These are phyloP conservation scores for Fonsecaea pedrosoi DNA, from an alignment of 2,329 filamentous ascomycete genomes.

Conservation along the genomic window DNA sequence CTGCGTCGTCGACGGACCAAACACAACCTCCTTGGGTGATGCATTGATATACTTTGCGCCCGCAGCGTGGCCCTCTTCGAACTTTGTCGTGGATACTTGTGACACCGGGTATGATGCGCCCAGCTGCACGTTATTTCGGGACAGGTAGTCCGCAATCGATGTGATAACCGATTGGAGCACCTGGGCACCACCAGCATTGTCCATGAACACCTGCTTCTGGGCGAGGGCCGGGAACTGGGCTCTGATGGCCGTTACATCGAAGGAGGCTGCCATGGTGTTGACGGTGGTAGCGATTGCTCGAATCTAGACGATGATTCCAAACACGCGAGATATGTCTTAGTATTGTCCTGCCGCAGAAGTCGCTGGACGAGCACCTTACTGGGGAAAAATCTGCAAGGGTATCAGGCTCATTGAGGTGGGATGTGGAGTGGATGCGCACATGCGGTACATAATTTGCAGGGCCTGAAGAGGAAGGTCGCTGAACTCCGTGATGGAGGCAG, in stretches of 20 bases:
- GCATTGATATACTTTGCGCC: slow-evolving; percentile 76
- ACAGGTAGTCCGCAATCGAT: slow-evolving; percentile 69
- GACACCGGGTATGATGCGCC: slow-evolving; percentile 72
- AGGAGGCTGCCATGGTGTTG: slow-evolving; percentile 41
- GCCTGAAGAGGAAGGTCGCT: slow-evolving; percentile 6
- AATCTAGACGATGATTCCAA: slow-evolving; percentile 3
- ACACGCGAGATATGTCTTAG: not conserved
- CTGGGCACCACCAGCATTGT: slow-evolving; percentile 81
- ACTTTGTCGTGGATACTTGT: slow-evolving; percentile 65
- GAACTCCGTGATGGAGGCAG: not conserved
- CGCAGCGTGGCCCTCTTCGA: slow-evolving; percentile 66
- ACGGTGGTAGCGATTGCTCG: not conserved
- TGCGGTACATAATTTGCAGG: not conserved
- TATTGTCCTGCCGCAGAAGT: not conserved
- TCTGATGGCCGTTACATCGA: slow-evolving; percentile 64
- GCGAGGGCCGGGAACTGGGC: slow-evolving; percentile 72
- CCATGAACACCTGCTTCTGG: slow-evolving; percentile 73
- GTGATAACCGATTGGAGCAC: slow-evolving; percentile 70
- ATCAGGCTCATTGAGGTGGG: not conserved
- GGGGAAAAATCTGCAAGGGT: not conserved
- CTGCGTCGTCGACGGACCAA: slow-evolving; percentile 77
- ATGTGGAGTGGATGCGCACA: not conserved
- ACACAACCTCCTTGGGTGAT: slow-evolving; percentile 69
- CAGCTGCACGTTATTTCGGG: slow-evolving; percentile 74
- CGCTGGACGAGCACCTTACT: not conserved